These are phyloP conservation scores for Beauveria pseudobassiana DNA, from an alignment of 2,329 filamentous ascomycete species.

Conservation along the genomic window DNA sequence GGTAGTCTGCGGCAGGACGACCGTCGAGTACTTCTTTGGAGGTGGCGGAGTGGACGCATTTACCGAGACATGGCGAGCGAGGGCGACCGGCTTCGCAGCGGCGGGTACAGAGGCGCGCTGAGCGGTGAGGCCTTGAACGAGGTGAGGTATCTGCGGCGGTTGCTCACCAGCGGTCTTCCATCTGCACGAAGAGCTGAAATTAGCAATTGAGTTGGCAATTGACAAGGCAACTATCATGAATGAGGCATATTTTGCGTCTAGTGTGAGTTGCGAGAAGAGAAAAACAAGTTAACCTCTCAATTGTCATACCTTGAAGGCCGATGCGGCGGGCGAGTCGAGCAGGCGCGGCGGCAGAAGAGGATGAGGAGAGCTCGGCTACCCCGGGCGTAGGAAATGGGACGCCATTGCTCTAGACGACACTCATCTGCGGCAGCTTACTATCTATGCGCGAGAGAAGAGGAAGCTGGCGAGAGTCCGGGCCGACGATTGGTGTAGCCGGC, in stretches of 20 bases:
- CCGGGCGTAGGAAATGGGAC: constrained; percentile 27
- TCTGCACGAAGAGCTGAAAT: constrained; percentile 12
- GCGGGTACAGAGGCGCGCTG: constrained; percentile 19
- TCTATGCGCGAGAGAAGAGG: background rate
- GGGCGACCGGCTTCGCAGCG: constrained; percentile 26
- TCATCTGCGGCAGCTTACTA: constrained; percentile 21
- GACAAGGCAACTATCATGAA: no score
- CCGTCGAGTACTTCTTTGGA: constrained; percentile 32
- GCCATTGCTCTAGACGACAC: constrained; percentile 24
- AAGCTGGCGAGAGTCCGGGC: background rate
- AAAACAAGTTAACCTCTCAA: background rate
- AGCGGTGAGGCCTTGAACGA: constrained; percentile 22
- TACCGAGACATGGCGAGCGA: constrained; percentile 33
- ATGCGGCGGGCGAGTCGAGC: constrained; percentile 20
- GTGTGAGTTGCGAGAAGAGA: no score
- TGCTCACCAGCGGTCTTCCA: constrained; percentile 11
- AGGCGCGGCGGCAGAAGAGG: constrained; percentile 13
- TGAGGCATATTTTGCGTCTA: background rate
- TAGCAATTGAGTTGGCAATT: constrained; percentile 3
- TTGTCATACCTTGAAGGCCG: constrained; percentile 18
- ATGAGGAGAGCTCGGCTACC: constrained; percentile 23
- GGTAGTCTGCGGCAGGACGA: constrained; percentile 34
- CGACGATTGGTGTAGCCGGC: background rate
- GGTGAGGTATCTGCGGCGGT: constrained; percentile 32
- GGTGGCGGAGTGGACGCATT: constrained; percentile 16